Percentiles rank a stretch among this genome's conserved stretches.
phyloP scores from a whole-genome alignment of 495 filamentous ascomycete genomes.

The Hyaloscypha bicolor region DNA sequence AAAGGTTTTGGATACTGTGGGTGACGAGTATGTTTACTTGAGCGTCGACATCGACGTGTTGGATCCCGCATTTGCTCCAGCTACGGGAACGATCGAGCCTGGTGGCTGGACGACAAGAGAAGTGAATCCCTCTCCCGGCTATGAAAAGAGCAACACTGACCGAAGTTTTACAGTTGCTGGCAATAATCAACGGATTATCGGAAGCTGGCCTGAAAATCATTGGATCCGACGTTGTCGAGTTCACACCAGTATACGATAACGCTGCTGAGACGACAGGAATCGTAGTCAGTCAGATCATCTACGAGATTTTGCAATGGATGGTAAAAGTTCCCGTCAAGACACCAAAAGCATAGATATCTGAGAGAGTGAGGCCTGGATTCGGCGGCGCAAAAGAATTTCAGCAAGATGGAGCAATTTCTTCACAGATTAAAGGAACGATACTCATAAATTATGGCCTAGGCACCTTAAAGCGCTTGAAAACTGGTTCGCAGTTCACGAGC shows the following conservation, averaged over 20 bases:
- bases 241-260: slow-evolving; percentile 41
- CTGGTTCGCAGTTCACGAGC: too few species aligned
- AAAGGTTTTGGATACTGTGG: slow-evolving; percentile 73
- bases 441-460: too few species aligned
- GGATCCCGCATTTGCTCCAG: slow-evolving; percentile 67
- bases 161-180: slow-evolving; percentile 32
- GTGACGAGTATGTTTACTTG: slow-evolving; percentile 75
- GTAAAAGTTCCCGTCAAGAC: slow-evolving; percentile 29
- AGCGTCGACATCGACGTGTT: slow-evolving; percentile 89
- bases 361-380: too few species aligned
- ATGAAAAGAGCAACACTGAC: slow-evolving; percentile 3
- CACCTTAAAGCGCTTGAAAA: too few species aligned
- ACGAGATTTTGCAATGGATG: slow-evolving; percentile 36
- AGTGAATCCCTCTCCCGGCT: slow-evolving; percentile 46
- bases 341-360: slow-evolving; percentile 1
- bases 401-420: too few species aligned
- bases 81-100: slow-evolving; percentile 84
- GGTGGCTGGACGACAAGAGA: slow-evolving; percentile 88
- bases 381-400: too few species aligned
- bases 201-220: slow-evolving; percentile 71
- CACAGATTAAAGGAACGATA: too few species aligned
- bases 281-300: slow-evolving; percentile 28
- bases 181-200: slow-evolving; percentile 46
- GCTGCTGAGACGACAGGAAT: slow-evolving; percentile 34
- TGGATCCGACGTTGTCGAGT: slow-evolving; percentile 79